Base-by-base conservation (phyloP, 495 filamentous ascomycete species). In the Aspergillus incahuasiensis region DNA sequence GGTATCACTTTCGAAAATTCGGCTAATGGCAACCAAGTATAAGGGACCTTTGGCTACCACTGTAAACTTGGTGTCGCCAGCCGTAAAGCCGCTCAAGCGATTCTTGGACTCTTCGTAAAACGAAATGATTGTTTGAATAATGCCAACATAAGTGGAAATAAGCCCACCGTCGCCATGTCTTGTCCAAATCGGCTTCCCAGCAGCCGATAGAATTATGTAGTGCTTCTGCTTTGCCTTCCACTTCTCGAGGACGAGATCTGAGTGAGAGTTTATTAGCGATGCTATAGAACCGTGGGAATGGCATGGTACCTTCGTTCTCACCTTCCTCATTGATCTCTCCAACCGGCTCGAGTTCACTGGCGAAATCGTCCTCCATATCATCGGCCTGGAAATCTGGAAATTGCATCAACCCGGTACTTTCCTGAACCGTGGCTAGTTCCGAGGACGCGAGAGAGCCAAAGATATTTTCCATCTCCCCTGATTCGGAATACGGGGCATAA, bases 121-220 rank as follows among this genome's bases (percentile, higher is more conserved):
- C 4, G 95, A 96, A 49, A 99, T 95, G 63, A 97, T 92, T 47
- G 95, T 97, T 60, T 97, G 95, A 7, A 96, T 87, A 15, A 97
- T 85, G n/a, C 95, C 95, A 72, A 96, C 91, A 63, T 92, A 96
- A 34, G 86, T 85, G 46, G 91, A 96, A 60, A 97, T 87, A 34
- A 97, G 73, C 18, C 86, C 84, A 57, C 95, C 81, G 57, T 96
- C 90, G 21, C 95, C 95, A 67, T 99, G 91, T 53, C 95, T 80
- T 55, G 90, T 96, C 70, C 91, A 99, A 35, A 99, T 92, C 5
- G 95, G 95, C 66, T 99, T 99, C n/a, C 95, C 95, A 28, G 95
- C 94, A 11, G 90, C 90, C 2, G 95, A 97, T 0, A 99, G 76
- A 62, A 99, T 95, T 61, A 99, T 77, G 65, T 94, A 99, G 69